Evolutionary conservation across 306 rosid genomes (phyloP).

Genomic region (Potentilla sterilis): DNA sequence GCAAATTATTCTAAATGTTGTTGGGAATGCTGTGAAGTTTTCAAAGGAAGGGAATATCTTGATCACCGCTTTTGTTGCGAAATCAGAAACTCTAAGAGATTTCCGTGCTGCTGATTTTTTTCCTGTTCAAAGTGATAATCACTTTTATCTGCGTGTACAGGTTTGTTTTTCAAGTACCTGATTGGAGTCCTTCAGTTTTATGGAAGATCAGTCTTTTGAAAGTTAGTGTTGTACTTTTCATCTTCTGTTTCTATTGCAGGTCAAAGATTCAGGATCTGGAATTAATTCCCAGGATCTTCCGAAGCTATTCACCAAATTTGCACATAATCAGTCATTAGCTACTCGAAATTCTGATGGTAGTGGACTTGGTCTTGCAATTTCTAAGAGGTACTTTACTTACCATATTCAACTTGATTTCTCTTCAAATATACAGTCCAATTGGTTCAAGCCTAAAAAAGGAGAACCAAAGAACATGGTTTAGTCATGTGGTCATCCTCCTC

Average conservation of each 20-base stretch:
- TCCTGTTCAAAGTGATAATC: slow-evolving; percentile 64
- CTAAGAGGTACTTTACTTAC: slow-evolving; percentile 59
- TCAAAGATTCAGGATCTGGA: slow-evolving; percentile 88
- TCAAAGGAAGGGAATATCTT: slow-evolving; percentile 83
- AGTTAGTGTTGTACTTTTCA: slow-evolving; percentile 5
- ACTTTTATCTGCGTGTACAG: slow-evolving; percentile 87
- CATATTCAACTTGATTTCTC: slow-evolving; percentile 12
- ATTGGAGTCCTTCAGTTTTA: slow-evolving; percentile 25
- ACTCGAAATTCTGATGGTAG: slow-evolving; percentile 65
- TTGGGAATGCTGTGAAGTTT: slow-evolving; percentile 96
- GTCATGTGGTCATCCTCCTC: neutral
- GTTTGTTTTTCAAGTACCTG: slow-evolving; percentile 45
- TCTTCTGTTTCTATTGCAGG: slow-evolving; percentile 38
- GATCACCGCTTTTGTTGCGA: slow-evolving; percentile 60
- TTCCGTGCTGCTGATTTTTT: slow-evolving; percentile 62
- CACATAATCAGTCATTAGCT: slow-evolving; percentile 67
- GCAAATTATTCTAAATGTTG: slow-evolving; percentile 83
- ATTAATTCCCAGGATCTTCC: slow-evolving; percentile 85
- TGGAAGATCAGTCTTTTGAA: slow-evolving; percentile 12
- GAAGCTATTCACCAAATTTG: slow-evolving; percentile 74
- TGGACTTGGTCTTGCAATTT: slow-evolving; percentile 93
- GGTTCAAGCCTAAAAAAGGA: neutral
- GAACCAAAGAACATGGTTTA: neutral
- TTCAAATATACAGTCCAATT: neutral
- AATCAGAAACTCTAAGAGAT: slow-evolving; percentile 76